phyloP scores from a whole-genome alignment of 2,329 filamentous ascomycete species.

The Decorospora gaudefroyi region DNA sequence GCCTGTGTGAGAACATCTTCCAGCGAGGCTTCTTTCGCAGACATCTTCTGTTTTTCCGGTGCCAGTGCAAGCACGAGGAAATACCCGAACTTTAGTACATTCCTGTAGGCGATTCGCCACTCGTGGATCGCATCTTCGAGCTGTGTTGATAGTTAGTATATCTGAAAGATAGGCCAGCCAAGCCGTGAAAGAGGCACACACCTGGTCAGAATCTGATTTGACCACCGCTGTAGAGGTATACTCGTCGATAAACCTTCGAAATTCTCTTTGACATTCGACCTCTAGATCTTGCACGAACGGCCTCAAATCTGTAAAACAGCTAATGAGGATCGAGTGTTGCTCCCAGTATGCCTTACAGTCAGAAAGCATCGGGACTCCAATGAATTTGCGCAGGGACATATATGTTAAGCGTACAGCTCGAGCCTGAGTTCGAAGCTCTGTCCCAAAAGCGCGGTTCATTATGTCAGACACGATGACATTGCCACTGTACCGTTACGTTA shows the following conservation, averaged over 20 bases:
- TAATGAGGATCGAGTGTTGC: slow-evolving; percentile 22
- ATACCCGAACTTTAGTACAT: no score
- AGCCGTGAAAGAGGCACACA: no score
- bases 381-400: slow-evolving; percentile 17
- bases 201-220: no score
- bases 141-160: no score
- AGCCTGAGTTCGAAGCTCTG: slow-evolving; percentile 15
- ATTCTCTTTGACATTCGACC: slow-evolving; percentile 15
- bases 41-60: no score
- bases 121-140: no score
- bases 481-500: slow-evolving; percentile 10
- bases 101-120: no score
- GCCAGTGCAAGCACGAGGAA: no score
- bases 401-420: slow-evolving; percentile 23
- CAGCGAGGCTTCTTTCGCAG: no score
- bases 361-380: slow-evolving; percentile 13
- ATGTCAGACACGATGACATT: slow-evolving; percentile 9
- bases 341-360: slow-evolving; percentile 34
- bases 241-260: slow-evolving; percentile 16
- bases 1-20: no score
- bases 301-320: slow-evolving; percentile 39
- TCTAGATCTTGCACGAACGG: slow-evolving; percentile 27
- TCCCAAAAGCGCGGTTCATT: slow-evolving; percentile 19
- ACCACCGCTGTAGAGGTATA: no score
- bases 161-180: no score